Base-by-base conservation (phyloP, 1,284 basidiomycete species). In the Sporisorium graminicola region DNA sequence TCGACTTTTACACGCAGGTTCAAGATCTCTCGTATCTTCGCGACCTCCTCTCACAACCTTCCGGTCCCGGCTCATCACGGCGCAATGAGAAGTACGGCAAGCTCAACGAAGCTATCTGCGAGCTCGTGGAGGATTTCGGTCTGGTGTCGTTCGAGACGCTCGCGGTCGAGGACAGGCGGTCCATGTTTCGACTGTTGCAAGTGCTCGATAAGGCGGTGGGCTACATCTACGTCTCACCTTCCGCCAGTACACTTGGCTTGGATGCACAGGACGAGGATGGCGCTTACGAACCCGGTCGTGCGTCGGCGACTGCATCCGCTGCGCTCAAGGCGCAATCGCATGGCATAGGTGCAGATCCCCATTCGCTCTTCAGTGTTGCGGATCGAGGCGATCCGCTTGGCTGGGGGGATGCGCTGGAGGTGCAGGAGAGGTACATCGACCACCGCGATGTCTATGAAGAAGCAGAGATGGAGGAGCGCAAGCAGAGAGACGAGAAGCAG, bases 1-100 rank as follows among this genome's bases (percentile, higher is more conserved):
- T 99, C 46, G 94, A 96, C 78, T 99, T 94, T 86, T 99, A 99
- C 86, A 98, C 97, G 44, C 94, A 99, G 86, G 96, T 97, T 0
- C 95, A 98, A 86, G 95, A 99, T 85, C 88, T 99, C 0, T 92
- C 92, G 0, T 93, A 98, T 86, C 90, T 99, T 7, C 90, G 93
- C 75, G 92, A 91, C 65, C 88, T 90, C 1, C 90, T 98, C 20
- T 84, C 88, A 27, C 64, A 64, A 12, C 69, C 74, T 26, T 65
- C 68, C 2, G 68, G 65, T 14, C 73, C 73, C 10, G 73, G 61
- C 24, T 76, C 74, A 7, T 61, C 61, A 33, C 63, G 63, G 60
- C 62, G 74, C 14, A 60, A 77, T 47, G 69, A 79, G 64, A 74
- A 75, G 44, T 64, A 72, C 47, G 80, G 76, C 14, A 62, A 69